A percentile compares a stretch with the other conserved stretches of the same genome.
Evolutionary conservation across 768 basidiomycete species (phyloP).

Genomic region (Leucocoprinus leucothites): DNA sequence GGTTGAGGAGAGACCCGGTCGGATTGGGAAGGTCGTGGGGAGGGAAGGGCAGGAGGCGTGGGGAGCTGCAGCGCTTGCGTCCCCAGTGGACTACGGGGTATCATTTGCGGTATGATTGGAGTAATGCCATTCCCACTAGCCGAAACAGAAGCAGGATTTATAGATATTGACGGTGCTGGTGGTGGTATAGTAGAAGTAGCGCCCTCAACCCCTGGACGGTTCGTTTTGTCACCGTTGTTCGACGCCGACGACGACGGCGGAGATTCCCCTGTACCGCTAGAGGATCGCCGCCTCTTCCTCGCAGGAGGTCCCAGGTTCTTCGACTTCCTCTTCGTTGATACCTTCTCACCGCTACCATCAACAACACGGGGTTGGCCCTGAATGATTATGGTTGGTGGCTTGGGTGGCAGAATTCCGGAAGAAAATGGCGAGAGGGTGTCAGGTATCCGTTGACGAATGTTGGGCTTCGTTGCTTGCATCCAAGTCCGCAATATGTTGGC

Average conservation of each 20-base stretch:
- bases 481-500: constrained; percentile 44
- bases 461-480: constrained; percentile 36
- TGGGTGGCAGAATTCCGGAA: constrained; percentile 4
- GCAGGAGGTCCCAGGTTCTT: background rate
- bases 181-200: background rate
- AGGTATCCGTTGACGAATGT: constrained; percentile 29
- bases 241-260: too few relatives aligned
- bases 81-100: background rate
- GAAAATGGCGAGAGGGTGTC: constrained; percentile 14
- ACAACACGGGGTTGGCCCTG: background rate
- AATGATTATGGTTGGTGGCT: background rate
- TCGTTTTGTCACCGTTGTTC: too few relatives aligned
- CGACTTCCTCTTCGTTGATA: background rate
- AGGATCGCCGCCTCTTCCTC: constrained; percentile 4
- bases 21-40: background rate
- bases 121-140: background rate
- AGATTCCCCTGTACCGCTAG: background rate
- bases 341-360: background rate
- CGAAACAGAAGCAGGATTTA: background rate
- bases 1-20: too few relatives aligned
- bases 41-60: background rate
- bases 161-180: constrained; percentile 2
- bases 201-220: too few relatives aligned
- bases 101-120: too few relatives aligned
- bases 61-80: background rate